Conservation (phyloP, 331 rosid species). For the Rhamnella rubrinervis region DNA sequence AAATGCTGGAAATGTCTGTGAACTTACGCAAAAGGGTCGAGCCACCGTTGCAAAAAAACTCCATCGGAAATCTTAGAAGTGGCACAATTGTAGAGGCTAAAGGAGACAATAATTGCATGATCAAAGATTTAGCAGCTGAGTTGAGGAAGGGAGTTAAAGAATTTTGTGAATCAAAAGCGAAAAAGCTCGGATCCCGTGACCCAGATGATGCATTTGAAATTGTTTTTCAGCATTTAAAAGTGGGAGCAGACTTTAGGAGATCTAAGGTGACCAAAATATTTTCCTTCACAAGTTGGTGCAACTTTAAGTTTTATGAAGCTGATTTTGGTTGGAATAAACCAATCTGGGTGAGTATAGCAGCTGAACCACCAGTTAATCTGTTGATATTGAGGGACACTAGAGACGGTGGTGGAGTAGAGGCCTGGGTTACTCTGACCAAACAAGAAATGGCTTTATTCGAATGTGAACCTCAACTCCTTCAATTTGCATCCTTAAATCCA, state of each 20-base stretch:
- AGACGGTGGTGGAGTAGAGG: not conserved
- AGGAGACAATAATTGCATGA: too few species aligned
- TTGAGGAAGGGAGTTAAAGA: not conserved
- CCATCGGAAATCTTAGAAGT: slow-evolving; percentile 7
- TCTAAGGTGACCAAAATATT: not conserved
- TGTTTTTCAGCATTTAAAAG: not conserved
- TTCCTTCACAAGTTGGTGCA: slow-evolving; percentile 17
- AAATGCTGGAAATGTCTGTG: not conserved
- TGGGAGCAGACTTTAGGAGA: not conserved
- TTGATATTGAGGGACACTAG: not conserved
- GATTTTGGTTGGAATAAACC: slow-evolving; percentile 38
- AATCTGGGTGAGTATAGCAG: not conserved
- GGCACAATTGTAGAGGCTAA: not conserved
- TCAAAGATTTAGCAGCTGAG: not conserved
- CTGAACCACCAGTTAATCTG: not conserved
- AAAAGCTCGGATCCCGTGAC: not conserved
- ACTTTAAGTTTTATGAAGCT: slow-evolving; percentile 20
- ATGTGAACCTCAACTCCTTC: not conserved
- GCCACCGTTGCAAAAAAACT: slow-evolving; percentile 12
- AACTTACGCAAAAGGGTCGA: slow-evolving; percentile 7
- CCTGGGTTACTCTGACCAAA: not conserved
- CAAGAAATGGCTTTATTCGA: not conserved
- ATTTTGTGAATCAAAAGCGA: not conserved
- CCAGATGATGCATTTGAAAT: not conserved
- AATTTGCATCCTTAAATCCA: not conserved